Evolutionary conservation across 2,329 filamentous ascomycete genomes (phyloP), one percentile per base, ranked within the genome.

Genomic region (Lachnellula hyalina): DNA sequence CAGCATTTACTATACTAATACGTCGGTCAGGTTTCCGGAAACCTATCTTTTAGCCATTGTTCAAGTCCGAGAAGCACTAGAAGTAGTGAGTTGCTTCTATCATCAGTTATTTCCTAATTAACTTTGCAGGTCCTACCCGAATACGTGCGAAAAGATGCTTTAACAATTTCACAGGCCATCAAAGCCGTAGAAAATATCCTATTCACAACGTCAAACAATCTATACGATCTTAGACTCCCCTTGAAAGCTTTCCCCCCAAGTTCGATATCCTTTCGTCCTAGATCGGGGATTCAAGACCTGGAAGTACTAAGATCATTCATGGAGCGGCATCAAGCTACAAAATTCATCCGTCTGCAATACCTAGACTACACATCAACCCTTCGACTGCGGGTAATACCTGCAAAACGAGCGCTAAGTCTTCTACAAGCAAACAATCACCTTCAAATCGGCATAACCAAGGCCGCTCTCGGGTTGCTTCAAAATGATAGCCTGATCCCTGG

Each of bases 321-420:
- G 9, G 67, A 71, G 17, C 68, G 72, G 17, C 75, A 84, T 52
- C 71, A 77, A 0, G 68, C 73, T 0, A 73, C 84, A 4, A 82
- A 85, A 57, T 92, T 85, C 64, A 71, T 95, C 17, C 84, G 89
- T 58, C 74, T 93, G 12, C 86, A 87, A 69, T 95, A 87, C 83
- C 74, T 87, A 23, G 90, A 95, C 70, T 86, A 88, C 69, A 90
- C 88, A n/a, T 82, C 83, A 2, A 86, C 80, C 2, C 69, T 84
- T 0, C 80, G 87, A 15, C 78, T 83, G 60, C 81, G 88, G 3
- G 80, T 90, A 58, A 71, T 94, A 2, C 88, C 89, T 0, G 77
- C 87, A 44, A 73, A 75, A 1, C 77, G 79, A 41, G 80, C 85
- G 23, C 66, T 75, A 32, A 73, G 74, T 3, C 66, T 84, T 0